Conservation (phyloP, 1,284 basidiomycete species). For the Sporisorium graminicola region DNA sequence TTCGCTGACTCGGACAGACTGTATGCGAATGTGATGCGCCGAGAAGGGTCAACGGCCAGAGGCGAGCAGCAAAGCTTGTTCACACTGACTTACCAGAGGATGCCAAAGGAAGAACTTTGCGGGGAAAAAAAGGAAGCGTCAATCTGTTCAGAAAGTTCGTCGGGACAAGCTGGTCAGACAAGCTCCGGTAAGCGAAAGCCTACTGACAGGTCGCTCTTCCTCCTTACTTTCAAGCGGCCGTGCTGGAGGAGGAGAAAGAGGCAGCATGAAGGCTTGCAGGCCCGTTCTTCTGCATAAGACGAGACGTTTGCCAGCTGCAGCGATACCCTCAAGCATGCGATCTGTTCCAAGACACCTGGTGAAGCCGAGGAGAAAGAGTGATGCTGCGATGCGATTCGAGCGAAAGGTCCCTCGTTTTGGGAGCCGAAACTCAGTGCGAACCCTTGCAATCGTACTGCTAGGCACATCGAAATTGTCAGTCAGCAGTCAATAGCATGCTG, state of each 20-base stretch:
- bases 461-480: not conserved
- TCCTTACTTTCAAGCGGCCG: conserved; percentile 18
- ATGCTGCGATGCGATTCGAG: not conserved
- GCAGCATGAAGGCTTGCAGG: not conserved
- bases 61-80: not conserved
- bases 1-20: conserved; percentile 9
- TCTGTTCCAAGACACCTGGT: conserved; percentile 1
- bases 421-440: conserved; percentile 19
- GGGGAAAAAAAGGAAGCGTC: conserved; percentile 12
- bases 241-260: conserved; percentile 21
- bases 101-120: conserved; percentile 15
- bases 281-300: not conserved
- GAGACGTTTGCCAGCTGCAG: conserved; percentile 2
- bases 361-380: conserved; percentile 10
- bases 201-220: not conserved
- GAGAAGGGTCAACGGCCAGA: not conserved
- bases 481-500: not conserved
- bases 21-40: not conserved
- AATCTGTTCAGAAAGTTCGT: conserved; percentile 8
- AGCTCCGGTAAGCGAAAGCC: too few relatives aligned
- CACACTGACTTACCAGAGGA: conserved; percentile 12
- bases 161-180: not conserved
- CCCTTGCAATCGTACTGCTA: conserved; percentile 14
- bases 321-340: conserved; percentile 10
- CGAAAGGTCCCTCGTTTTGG: not conserved